Evolutionary conservation across 139 green algal genomes (phyloP).

Genomic region (Auxenochlorella pyrenoidosa): DNA sequence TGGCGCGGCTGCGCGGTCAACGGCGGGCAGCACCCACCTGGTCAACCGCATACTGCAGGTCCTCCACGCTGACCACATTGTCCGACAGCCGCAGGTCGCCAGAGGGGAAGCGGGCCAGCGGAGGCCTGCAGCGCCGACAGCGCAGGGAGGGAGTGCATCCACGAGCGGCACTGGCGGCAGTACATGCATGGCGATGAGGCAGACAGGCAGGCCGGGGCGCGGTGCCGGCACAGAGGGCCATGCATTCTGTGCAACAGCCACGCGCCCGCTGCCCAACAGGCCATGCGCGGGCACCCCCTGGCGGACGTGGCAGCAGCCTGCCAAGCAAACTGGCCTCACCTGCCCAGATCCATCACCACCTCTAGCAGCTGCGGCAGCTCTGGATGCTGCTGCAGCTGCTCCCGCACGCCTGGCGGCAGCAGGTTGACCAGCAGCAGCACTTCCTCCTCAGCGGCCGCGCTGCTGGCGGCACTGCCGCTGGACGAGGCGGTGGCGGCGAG

Average conservation of each 20-base stretch:
- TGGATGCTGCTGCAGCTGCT: slow-evolving; percentile 17
- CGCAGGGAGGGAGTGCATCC: background rate
- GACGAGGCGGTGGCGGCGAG: too few species aligned
- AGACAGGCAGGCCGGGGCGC: too few species aligned
- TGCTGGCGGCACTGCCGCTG: too few species aligned
- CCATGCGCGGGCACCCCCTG: too few species aligned
- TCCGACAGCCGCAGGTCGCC: slow-evolving; percentile 71
- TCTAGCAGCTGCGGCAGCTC: slow-evolving; percentile 25
- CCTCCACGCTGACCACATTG: slow-evolving; percentile 54
- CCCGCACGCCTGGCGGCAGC: slow-evolving; percentile 4
- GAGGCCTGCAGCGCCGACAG: slow-evolving; percentile 69
- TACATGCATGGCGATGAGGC: too few species aligned
- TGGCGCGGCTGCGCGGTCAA: too few species aligned
- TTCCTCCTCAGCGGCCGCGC: background rate
- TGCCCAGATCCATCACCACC: slow-evolving; percentile 68
- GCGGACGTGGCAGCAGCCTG: background rate
- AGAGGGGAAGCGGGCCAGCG: slow-evolving; percentile 69
- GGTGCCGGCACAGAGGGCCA: too few species aligned
- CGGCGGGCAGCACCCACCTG: slow-evolving; percentile 9
- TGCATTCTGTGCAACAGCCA: too few species aligned
- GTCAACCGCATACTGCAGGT: slow-evolving; percentile 65
- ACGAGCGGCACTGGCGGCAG: too few species aligned
- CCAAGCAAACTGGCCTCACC: background rate
- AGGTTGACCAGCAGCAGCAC: slow-evolving; percentile 26
- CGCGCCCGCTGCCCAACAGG: too few species aligned